Conservation (phyloP, 495 filamentous ascomycete species). For the Daldinia childiae region DNA sequence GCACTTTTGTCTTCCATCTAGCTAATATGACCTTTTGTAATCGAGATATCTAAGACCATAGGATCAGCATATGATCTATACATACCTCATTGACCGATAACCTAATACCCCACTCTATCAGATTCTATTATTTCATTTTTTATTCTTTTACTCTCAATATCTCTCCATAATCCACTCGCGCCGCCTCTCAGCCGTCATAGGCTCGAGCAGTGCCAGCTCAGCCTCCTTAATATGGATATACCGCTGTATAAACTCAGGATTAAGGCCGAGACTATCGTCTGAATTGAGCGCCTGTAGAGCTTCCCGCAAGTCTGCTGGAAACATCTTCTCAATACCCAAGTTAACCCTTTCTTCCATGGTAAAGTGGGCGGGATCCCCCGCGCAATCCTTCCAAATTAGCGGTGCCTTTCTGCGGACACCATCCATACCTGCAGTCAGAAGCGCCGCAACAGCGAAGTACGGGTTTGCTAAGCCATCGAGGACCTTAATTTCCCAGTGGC, state of each 20-base stretch:
- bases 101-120: not conserved
- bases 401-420: slow-evolving; percentile 61
- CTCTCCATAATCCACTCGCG: slow-evolving; percentile 70
- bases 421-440: slow-evolving; percentile 71
- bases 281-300: slow-evolving; percentile 61
- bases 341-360: slow-evolving; percentile 58
- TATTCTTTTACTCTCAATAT: slow-evolving; percentile 50
- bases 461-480: slow-evolving; percentile 79
- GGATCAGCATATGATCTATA: not conserved
- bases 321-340: slow-evolving; percentile 61
- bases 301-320: slow-evolving; percentile 63
- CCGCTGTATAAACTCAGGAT: slow-evolving; percentile 63
- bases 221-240: slow-evolving; percentile 69
- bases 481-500: slow-evolving; percentile 76
- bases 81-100: not conserved
- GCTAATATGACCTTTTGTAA: not conserved
- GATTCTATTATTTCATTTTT: not conserved
- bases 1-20: no score
- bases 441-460: slow-evolving; percentile 72
- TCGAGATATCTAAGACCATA: not conserved
- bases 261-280: slow-evolving; percentile 59
- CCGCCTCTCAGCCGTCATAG: slow-evolving; percentile 55
- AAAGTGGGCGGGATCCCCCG: slow-evolving; percentile 63
- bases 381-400: slow-evolving; percentile 67
- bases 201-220: slow-evolving; percentile 59